These are phyloP conservation scores for Hypholoma fasciculare DNA, from an alignment of 768 basidiomycete species.

Conservation along the genomic window DNA sequence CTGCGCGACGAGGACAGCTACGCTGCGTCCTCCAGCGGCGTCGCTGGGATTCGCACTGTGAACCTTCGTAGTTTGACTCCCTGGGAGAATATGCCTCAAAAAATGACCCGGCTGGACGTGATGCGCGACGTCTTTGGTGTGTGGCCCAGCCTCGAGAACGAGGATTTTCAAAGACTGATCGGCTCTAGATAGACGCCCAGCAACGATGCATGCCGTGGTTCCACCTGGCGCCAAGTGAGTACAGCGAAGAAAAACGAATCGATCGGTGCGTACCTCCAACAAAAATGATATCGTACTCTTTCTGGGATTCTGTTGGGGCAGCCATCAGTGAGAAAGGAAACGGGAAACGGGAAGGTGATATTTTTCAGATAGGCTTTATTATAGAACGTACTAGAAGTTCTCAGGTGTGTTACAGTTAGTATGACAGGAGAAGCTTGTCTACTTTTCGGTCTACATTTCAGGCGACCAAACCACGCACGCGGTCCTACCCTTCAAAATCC, in stretches of 20 bases:
- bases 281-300: constrained; percentile 12
- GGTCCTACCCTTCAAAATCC: too few relatives aligned
- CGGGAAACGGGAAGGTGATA: too few relatives aligned
- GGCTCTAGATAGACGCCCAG: constrained; percentile 50
- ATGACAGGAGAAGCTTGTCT: too few relatives aligned
- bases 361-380: too few relatives aligned
- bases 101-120: constrained; percentile 56
- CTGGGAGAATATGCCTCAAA: constrained; percentile 35
- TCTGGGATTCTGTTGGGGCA: neutral
- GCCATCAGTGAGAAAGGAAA: neutral
- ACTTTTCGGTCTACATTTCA: too few relatives aligned
- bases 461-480: too few relatives aligned
- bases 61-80: constrained; percentile 39
- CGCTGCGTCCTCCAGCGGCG: constrained; percentile 43
- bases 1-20: constrained; percentile 43
- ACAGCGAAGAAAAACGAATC: neutral
- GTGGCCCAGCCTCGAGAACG: constrained; percentile 59
- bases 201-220: constrained; percentile 52
- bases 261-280: constrained; percentile 6
- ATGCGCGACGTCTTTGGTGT: constrained; percentile 39
- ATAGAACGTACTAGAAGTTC: too few relatives aligned
- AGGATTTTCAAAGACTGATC: constrained; percentile 56
- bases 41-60: constrained; percentile 38
- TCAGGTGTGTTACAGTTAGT: too few relatives aligned
- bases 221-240: constrained; percentile 31